Evolutionary conservation across 352 stramenopile species (phyloP).

Genomic region (Blastocystis sp.): DNA sequence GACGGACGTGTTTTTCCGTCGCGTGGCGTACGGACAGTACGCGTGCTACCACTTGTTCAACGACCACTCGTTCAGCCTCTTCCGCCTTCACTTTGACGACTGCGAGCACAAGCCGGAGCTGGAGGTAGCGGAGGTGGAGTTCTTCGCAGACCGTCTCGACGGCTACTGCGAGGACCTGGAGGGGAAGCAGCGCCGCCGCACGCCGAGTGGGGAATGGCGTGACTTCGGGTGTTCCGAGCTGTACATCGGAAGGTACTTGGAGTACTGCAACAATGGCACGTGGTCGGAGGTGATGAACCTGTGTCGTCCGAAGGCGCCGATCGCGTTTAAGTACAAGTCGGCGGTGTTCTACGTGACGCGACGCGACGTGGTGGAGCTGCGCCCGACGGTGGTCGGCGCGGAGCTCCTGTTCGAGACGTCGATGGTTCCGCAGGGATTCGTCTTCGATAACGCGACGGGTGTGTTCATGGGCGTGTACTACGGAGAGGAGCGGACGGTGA

Average conservation of each 20-base stretch:
- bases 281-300: not conserved
- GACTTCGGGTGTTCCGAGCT: not conserved
- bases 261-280: not conserved
- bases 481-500: not conserved
- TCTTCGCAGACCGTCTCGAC: not conserved
- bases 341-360: not conserved
- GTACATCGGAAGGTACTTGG: not conserved
- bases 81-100: not conserved
- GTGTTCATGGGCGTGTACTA: not conserved
- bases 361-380: not conserved
- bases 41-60: slow-evolving; percentile 9
- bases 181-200: not conserved
- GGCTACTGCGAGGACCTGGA: slow-evolving; percentile 21
- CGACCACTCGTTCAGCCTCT: not conserved
- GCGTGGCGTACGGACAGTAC: not conserved
- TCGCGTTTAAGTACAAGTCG: not conserved
- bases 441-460: slow-evolving; percentile 6
- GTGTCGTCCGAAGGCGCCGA: not conserved
- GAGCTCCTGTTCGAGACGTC: not conserved
- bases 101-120: not conserved
- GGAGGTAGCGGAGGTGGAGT: slow-evolving; percentile 40
- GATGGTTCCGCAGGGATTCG: not conserved
- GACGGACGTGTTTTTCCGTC: not conserved
- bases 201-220: slow-evolving; percentile 15
- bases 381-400: not conserved